Evolutionary conservation across 164 flowering plant genomes (phyloP).

Genomic region (Liquidambar formosana): DNA sequence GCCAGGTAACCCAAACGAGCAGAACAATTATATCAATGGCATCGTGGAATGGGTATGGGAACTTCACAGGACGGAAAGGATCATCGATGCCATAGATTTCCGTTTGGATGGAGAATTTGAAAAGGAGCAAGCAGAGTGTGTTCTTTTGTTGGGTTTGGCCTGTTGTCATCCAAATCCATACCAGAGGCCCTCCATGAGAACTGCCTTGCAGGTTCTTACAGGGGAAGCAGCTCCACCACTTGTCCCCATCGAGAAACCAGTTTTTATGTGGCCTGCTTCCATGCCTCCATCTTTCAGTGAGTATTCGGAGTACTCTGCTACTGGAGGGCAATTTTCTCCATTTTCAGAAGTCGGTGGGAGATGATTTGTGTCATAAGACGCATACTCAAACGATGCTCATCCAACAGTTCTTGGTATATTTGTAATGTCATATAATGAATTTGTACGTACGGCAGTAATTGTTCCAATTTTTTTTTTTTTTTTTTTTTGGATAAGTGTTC

Average conservation of each 20-base stretch:
- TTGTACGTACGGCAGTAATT: too few relatives aligned
- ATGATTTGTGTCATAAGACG: conserved; percentile 13
- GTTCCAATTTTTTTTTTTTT: too few relatives aligned
- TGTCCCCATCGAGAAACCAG: conserved; percentile 41
- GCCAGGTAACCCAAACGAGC: conserved; percentile 25
- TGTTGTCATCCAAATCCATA: conserved; percentile 60
- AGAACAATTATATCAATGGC: conserved; percentile 15
- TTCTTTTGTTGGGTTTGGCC: conserved; percentile 42
- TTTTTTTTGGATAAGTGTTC: too few relatives aligned
- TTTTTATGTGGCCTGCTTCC: conserved; percentile 51
- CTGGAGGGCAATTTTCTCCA: conserved; percentile 24
- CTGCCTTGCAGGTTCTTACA: conserved; percentile 40
- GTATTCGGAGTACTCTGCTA: conserved; percentile 9
- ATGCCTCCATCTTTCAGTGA: conserved; percentile 21
- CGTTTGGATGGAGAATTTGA: conserved; percentile 23
- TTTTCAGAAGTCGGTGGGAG: conserved; percentile 38
- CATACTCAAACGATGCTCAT: too few relatives aligned
- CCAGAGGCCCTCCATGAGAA: conserved; percentile 48
- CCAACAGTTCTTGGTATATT: too few relatives aligned
- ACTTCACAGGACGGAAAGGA: conserved; percentile 16
- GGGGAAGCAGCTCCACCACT: conserved; percentile 45
- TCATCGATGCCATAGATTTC: conserved; percentile 33
- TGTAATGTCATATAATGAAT: too few relatives aligned
- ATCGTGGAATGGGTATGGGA: conserved; percentile 47
- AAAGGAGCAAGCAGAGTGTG: conserved; percentile 26